phyloP scores from a whole-genome alignment of 2,329 filamentous ascomycete species.

The Purpureocillium lavendulum region DNA sequence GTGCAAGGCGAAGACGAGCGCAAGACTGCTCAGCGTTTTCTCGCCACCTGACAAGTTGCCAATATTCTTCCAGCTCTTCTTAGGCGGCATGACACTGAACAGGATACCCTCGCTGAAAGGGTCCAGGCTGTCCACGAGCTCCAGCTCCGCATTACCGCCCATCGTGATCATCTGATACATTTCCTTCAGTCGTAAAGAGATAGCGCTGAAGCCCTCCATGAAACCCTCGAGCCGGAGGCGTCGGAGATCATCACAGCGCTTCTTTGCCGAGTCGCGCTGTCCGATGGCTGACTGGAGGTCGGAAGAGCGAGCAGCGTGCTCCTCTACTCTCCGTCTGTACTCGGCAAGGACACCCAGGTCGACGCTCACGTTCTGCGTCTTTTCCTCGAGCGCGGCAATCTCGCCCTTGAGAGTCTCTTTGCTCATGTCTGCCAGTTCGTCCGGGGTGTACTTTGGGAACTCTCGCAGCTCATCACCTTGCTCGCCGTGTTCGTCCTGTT shows the following conservation, averaged over 20 bases:
- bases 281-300: constrained; percentile 74
- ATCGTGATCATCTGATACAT: constrained; percentile 99
- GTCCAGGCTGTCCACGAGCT: constrained; percentile 91
- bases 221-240: constrained; percentile 88
- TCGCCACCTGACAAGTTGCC: constrained; percentile 91
- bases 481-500: constrained; percentile 18
- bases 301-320: constrained; percentile 71
- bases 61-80: constrained; percentile 99
- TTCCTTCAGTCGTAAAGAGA: constrained; percentile 91
- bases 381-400: constrained; percentile 54
- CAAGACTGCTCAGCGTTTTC: constrained; percentile 89
- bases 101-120: constrained; percentile 95
- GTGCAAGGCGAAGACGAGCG: constrained; percentile 94
- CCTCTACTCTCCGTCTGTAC: constrained; percentile 78
- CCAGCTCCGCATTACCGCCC: constrained; percentile 95
- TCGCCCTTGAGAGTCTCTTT: constrained; percentile 53
- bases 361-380: constrained; percentile 76
- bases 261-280: constrained; percentile 80
- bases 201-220: constrained; percentile 94
- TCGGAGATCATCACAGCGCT: constrained; percentile 84
- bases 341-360: constrained; percentile 84
- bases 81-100: constrained; percentile 98
- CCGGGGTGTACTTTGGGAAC: constrained; percentile 69
- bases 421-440: constrained; percentile 59
- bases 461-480: constrained; percentile 37